Conservation (phyloP, 352 stramenopile genomes). For the Phytopythium mirpurense region DNA sequence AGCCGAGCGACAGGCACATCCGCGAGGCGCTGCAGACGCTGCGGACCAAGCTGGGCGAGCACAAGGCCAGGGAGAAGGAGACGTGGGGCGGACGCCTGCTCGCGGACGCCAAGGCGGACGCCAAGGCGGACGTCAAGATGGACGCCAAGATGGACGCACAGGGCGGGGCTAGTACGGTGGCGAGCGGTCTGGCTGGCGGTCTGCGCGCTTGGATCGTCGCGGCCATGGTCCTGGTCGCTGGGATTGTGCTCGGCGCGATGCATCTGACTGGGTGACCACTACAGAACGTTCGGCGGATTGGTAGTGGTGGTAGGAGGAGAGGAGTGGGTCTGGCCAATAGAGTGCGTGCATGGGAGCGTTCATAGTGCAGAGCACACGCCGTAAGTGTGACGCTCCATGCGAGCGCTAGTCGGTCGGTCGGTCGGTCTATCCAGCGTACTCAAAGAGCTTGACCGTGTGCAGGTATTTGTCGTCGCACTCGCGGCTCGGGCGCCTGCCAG, state of each 20-base stretch:
- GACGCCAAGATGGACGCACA: neutral
- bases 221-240: constrained; percentile 29
- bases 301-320: too few species aligned
- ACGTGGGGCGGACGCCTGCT: constrained; percentile 62
- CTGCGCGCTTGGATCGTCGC: constrained; percentile 31
- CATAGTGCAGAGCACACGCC: too few species aligned
- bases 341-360: too few species aligned
- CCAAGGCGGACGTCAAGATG: neutral
- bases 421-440: constrained; percentile 37
- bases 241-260: constrained; percentile 25
- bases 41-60: constrained; percentile 38
- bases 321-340: neutral
- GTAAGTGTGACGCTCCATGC: too few species aligned
- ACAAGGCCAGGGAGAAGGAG: constrained; percentile 64
- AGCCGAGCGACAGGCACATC: constrained; percentile 70
- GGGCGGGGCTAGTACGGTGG: neutral
- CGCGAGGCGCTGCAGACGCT: constrained; percentile 49
- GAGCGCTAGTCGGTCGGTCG: too few species aligned
- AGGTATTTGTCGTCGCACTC: constrained; percentile 85
- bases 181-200: constrained; percentile 5
- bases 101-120: constrained; percentile 9
- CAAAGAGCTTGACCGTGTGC: constrained; percentile 72
- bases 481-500: constrained; percentile 38
- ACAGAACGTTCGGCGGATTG: too few species aligned
- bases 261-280: constrained; percentile 22